Evolutionary conservation across 257 asterid genomes (phyloP), one percentile per base, ranked within the genome.

Genomic region (Jacaranda copaia): DNA sequence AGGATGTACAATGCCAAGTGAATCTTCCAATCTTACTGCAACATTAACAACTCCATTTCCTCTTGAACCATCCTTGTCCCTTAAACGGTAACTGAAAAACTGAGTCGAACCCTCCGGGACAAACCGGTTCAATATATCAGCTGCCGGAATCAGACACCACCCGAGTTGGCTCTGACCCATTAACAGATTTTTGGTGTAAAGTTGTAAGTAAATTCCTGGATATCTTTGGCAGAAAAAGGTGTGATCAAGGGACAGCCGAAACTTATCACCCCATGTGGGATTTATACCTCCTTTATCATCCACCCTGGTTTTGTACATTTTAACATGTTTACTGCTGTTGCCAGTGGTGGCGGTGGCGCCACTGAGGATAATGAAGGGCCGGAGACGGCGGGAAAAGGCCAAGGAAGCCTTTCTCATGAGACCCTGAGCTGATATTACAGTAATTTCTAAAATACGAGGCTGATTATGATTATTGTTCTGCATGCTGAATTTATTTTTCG

Each of bases 191-290:
- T 83, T 87, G 45, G 86, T 83, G 76, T 79, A 81, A 11, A 87
- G 70, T 13, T 72, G 86, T 7, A 87, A 75, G 76, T 83, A 81
- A 71, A 87, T 66, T 12, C 88, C 58, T 3, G 80, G 70, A 45
- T 76, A 78, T 40, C 74, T 67, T 38, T 73, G 81, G 72, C 65
- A 42, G 74, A 84, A 74, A 42, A 83, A 78, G 32, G 32, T 53
- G 9, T 77, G 70, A 53, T 83, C 87, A 12, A 85, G 75, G 14
- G 64, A 38, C 5, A 87, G n/a, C 5, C 55, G 79, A 56, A 83
- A 87, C 73, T 77, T 87, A 12, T 83, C 84, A 10, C 86, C 86
- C 91, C 91, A 87, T 7, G 77, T 81, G 52, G 89, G 87, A 68
- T 81, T 85, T 15, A 67, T 36, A 4, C 85, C 87, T 63, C 85